A percentile compares a stretch with the other conserved stretches of the same genome.
Evolutionary conservation across 2,329 filamentous ascomycete species (phyloP).

Genomic region (Mariannaea elegans): DNA sequence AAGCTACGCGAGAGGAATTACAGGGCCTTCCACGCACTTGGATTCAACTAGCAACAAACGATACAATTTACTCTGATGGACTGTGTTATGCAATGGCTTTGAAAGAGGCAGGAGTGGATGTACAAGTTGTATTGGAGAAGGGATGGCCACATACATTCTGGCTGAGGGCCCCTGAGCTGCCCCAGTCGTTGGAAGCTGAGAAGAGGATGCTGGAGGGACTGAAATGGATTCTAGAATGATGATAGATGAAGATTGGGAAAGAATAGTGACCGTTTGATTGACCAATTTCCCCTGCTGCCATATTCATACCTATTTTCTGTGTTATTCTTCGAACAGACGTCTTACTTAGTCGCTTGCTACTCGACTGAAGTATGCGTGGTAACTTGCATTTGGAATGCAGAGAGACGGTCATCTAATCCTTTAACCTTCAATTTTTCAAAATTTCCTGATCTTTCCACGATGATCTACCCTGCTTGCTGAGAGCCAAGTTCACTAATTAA

Average conservation of each 20-base stretch:
- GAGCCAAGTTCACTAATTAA: too few relatives aligned
- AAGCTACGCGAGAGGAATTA: conserved; percentile 44
- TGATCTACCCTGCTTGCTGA: too few relatives aligned
- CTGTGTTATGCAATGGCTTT: conserved; percentile 58
- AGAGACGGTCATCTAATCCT: too few relatives aligned
- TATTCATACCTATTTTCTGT: too few relatives aligned
- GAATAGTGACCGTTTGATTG: neutral
- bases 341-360: too few relatives aligned
- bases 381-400: too few relatives aligned
- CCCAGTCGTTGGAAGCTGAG: conserved; percentile 53
- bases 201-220: conserved; percentile 52
- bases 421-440: too few relatives aligned
- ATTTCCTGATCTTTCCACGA: too few relatives aligned
- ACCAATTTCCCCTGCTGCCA: too few relatives aligned
- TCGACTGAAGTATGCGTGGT: too few relatives aligned
- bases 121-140: conserved; percentile 52
- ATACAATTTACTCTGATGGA: conserved; percentile 61
- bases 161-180: conserved; percentile 54
- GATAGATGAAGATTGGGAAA: neutral
- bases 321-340: too few relatives aligned
- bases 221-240: conserved; percentile 47
- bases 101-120: conserved; percentile 49
- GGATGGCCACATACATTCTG: conserved; percentile 64
- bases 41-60: conserved; percentile 61
- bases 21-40: conserved; percentile 52